phyloP scores from a whole-genome alignment of 1,284 basidiomycete species.

The Sanghuangporus sanghuang region DNA sequence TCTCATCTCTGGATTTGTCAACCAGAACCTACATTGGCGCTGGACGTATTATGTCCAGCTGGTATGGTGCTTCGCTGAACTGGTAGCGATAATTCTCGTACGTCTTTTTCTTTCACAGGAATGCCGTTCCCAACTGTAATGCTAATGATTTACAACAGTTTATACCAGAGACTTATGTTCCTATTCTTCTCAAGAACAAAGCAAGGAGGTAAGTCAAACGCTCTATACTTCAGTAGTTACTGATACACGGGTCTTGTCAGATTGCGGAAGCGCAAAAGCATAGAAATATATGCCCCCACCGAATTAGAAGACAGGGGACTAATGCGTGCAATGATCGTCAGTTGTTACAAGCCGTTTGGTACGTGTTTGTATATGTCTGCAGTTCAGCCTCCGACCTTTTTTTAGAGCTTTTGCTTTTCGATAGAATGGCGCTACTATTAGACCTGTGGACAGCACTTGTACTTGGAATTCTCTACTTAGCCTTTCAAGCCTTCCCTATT shows the following conservation, averaged over 20 bases:
- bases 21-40: slow-evolving; percentile 61
- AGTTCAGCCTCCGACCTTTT: background rate
- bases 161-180: slow-evolving; percentile 74
- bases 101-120: slow-evolving; percentile 18
- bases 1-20: slow-evolving; percentile 45
- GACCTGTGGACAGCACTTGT: slow-evolving; percentile 58
- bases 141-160: slow-evolving; percentile 28
- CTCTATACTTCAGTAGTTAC: background rate
- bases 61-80: slow-evolving; percentile 54
- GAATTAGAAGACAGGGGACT: slow-evolving; percentile 28
- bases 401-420: slow-evolving; percentile 60
- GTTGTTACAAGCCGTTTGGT: slow-evolving; percentile 73
- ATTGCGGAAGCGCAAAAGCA: slow-evolving; percentile 36
- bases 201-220: slow-evolving; percentile 31
- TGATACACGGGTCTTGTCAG: background rate
- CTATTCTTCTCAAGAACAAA: slow-evolving; percentile 57
- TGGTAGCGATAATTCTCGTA: slow-evolving; percentile 45
- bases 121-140: background rate
- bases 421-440: slow-evolving; percentile 73
- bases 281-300: slow-evolving; percentile 36
- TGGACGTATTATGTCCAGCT: slow-evolving; percentile 73
- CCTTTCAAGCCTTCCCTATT: slow-evolving; percentile 68
- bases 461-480: slow-evolving; percentile 72
- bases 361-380: slow-evolving; percentile 24
- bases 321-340: slow-evolving; percentile 40